Evolutionary conservation across 768 basidiomycete genomes (phyloP).

Genomic region (Cyclocybe cylindracea): DNA sequence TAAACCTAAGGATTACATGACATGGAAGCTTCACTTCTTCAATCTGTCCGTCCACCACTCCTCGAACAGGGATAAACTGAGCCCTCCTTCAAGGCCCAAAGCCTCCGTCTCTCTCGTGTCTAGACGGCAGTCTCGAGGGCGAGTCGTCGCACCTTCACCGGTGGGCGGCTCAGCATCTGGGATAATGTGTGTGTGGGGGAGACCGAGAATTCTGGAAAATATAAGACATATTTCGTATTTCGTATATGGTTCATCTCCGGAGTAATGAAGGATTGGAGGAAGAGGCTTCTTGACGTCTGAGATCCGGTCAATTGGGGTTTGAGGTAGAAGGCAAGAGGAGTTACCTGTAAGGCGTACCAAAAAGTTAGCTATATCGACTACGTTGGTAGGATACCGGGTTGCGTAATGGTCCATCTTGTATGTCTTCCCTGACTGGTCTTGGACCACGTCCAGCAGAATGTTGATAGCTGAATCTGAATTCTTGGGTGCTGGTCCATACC

Average conservation of each 20-base stretch:
- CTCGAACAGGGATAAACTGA: slow-evolving; percentile 71
- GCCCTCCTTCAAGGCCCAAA: slow-evolving; percentile 57
- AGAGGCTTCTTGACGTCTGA: slow-evolving; percentile 42
- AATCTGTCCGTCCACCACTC: slow-evolving; percentile 79
- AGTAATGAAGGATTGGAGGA: slow-evolving; percentile 84
- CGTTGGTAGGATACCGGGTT: slow-evolving; percentile 90
- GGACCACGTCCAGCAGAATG: slow-evolving; percentile 81
- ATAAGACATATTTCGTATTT: slow-evolving; percentile 92
- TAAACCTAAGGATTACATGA: neutral
- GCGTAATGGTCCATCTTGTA: slow-evolving; percentile 98
- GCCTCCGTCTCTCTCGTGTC: slow-evolving; percentile 75
- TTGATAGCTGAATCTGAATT: slow-evolving; percentile 92
- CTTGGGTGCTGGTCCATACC: slow-evolving; percentile 84
- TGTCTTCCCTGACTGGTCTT: slow-evolving; percentile 81
- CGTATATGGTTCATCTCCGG: slow-evolving; percentile 78
- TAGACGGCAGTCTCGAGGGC: slow-evolving; percentile 82
- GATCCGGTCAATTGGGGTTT: neutral
- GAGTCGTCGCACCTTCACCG: slow-evolving; percentile 62
- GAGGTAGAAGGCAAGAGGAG: slow-evolving; percentile 14
- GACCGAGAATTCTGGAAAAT: slow-evolving; percentile 67
- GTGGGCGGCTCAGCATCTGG: slow-evolving; percentile 70
- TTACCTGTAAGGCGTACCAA: slow-evolving; percentile 74
- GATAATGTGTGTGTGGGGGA: slow-evolving; percentile 75
- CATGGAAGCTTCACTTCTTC: slow-evolving; percentile 15
- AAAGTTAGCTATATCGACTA: slow-evolving; percentile 84